Percentiles rank a stretch among this genome's conserved stretches.
Evolutionary conservation across 78 protist genomes (phyloP).

Genomic region (Monocercomonoides exilis): DNA sequence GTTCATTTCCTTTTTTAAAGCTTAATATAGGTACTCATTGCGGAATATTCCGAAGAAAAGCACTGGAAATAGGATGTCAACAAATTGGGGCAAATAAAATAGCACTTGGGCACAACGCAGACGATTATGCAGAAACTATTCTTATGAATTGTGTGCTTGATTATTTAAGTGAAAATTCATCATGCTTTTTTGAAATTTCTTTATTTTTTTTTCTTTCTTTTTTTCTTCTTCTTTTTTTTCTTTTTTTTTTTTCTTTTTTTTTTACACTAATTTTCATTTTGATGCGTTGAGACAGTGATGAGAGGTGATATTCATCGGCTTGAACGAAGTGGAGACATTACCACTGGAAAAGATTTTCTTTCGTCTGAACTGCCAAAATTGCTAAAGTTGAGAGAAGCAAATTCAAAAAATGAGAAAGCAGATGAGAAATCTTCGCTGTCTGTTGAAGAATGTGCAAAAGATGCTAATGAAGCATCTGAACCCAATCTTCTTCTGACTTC

Average conservation of each 20-base stretch:
- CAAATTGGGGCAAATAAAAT: constrained; percentile 45
- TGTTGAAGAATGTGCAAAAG: too few relatives aligned
- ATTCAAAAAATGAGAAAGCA: neutral
- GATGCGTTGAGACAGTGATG: constrained; percentile 45
- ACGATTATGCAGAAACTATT: constrained; percentile 83
- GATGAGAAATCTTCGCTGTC: constrained; percentile 51
- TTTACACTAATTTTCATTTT: neutral
- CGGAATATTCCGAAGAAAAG: constrained; percentile 84
- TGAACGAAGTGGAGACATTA: constrained; percentile 51
- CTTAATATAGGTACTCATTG: constrained; percentile 59
- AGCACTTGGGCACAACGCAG: constrained; percentile 87
- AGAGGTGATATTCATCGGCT: constrained; percentile 72
- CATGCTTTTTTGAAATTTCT: too few relatives aligned
- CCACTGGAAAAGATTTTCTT: constrained; percentile 51
- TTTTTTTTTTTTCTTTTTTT: neutral
- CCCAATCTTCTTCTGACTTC: too few relatives aligned
- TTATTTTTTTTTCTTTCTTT: neutral
- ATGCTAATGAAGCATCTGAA: too few relatives aligned
- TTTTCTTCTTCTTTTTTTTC: neutral
- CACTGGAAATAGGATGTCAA: constrained; percentile 75
- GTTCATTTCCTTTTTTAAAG: neutral
- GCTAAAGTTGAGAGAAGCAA: neutral
- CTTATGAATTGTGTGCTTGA: constrained; percentile 56
- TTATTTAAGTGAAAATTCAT: too few relatives aligned
- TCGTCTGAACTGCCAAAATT: neutral